phyloP scores from a whole-genome alignment of 73 alveolate species.

The Paraurostyla sp. region DNA sequence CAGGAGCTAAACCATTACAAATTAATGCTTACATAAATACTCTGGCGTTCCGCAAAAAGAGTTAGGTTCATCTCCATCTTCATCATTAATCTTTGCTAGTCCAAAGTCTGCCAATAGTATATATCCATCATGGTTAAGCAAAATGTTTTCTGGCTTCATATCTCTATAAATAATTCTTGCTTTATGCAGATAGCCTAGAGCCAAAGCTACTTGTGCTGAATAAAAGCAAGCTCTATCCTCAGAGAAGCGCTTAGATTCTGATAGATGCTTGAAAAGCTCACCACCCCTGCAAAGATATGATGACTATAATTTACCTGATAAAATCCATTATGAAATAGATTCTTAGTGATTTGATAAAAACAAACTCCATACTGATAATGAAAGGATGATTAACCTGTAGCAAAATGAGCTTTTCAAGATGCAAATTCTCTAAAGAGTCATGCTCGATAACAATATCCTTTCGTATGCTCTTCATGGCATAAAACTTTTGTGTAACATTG shows the following conservation, averaged over 20 bases:
- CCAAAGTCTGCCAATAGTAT: conserved; percentile 88
- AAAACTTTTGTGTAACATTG: conserved; percentile 54
- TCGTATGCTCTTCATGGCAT: conserved; percentile 86
- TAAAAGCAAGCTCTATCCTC: conserved; percentile 78
- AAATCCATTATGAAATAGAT: conserved; percentile 93
- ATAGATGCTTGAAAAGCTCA: conserved; percentile 41
- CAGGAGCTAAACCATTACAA: conserved; percentile 79
- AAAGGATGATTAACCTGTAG: conserved; percentile 91
- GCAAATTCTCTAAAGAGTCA: conserved; percentile 84
- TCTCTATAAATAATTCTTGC: conserved; percentile 85
- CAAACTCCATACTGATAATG: conserved; percentile 83
- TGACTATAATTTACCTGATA: conserved; percentile 64
- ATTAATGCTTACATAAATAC: conserved; percentile 55
- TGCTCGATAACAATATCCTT: conserved; percentile 90
- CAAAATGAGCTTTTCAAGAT: conserved; percentile 85
- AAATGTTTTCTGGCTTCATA: conserved; percentile 92
- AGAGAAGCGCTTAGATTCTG: conserved; percentile 46
- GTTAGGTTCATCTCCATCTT: conserved; percentile 67
- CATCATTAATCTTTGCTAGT: conserved; percentile 81
- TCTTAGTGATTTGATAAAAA: conserved; percentile 85
- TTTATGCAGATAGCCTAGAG: conserved; percentile 85
- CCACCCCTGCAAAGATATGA: conserved; percentile 58
- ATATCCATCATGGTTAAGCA: conserved; percentile 85
- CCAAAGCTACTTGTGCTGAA: conserved; percentile 80
- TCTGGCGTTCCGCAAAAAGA: conserved; percentile 91